Evolutionary conservation across 1,284 basidiomycete genomes (phyloP).

Genomic region (Malassezia arunalokei): DNA sequence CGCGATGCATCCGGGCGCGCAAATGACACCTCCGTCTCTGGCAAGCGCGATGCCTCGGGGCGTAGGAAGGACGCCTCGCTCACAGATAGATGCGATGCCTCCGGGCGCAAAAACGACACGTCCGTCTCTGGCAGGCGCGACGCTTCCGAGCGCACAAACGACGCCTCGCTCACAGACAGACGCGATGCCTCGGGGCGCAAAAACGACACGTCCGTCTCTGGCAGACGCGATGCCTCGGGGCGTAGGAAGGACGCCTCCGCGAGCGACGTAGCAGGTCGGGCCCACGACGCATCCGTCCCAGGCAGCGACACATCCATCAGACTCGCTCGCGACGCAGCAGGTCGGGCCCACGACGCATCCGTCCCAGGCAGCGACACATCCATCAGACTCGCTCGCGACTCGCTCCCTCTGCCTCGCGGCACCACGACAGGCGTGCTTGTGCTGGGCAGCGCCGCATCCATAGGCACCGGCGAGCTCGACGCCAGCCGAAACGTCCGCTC

Average conservation of each 20-base stretch:
- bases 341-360: too few species aligned
- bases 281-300: too few species aligned
- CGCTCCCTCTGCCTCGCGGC: not conserved
- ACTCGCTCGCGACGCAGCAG: not conserved
- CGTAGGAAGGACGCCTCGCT: too few species aligned
- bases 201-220: conserved; percentile 6
- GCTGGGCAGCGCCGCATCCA: not conserved
- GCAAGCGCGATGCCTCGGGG: too few species aligned
- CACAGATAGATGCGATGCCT: too few species aligned
- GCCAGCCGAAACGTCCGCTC: conserved; percentile 26
- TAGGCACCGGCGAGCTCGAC: not conserved
- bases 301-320: not conserved
- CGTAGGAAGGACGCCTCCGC: not conserved
- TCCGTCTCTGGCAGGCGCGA: too few species aligned
- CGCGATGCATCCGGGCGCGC: not conserved
- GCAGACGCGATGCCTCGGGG: not conserved
- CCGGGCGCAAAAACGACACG: too few species aligned
- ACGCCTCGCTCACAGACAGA: not conserved
- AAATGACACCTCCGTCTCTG: too few species aligned
- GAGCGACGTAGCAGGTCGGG: too few species aligned
- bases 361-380: too few species aligned
- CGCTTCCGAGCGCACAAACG: not conserved
- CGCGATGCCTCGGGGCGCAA: not conserved
- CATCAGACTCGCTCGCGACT: not conserved
- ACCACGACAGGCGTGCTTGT: not conserved